A percentile compares a stretch with the other conserved stretches of the same genome.
Conservation (phyloP, 345 rosid genomes). For the Dipteronia sinensis region DNA sequence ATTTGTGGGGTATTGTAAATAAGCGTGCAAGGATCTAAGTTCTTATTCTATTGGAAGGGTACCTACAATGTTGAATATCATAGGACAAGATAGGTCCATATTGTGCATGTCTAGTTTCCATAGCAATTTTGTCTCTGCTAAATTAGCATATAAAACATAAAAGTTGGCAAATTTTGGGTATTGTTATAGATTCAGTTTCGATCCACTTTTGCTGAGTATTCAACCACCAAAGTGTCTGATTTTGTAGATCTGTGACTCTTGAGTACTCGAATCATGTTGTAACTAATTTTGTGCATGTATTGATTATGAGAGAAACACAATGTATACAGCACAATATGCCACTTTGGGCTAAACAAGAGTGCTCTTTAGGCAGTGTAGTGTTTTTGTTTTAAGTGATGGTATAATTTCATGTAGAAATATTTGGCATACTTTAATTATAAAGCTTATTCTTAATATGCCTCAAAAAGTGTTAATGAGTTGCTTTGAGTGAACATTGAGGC, state of each 20-base stretch:
- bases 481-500: too few relatives aligned
- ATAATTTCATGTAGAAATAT: too few relatives aligned
- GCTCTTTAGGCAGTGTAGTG: too few relatives aligned
- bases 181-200: neutral
- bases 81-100: constrained; percentile 35
- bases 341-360: too few relatives aligned
- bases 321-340: too few relatives aligned
- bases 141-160: neutral
- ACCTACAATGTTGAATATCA: constrained; percentile 27
- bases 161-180: neutral
- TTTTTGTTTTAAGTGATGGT: too few relatives aligned
- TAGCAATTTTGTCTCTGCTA: neutral
- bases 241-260: neutral
- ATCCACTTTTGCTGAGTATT: neutral
- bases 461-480: too few relatives aligned
- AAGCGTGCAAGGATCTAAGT: neutral
- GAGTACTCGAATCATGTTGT: neutral
- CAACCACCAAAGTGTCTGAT: neutral
- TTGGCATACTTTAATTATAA: too few relatives aligned
- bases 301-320: too few relatives aligned
- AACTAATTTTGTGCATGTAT: neutral
- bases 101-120: neutral
- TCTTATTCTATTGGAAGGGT: constrained; percentile 13
- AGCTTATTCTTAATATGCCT: too few relatives aligned
- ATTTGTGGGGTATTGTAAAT: constrained; percentile 9